A percentile compares a stretch with the other conserved stretches of the same genome.
Conservation (phyloP, 108 stramenopile species). For the Parietichytrium sp. region DNA sequence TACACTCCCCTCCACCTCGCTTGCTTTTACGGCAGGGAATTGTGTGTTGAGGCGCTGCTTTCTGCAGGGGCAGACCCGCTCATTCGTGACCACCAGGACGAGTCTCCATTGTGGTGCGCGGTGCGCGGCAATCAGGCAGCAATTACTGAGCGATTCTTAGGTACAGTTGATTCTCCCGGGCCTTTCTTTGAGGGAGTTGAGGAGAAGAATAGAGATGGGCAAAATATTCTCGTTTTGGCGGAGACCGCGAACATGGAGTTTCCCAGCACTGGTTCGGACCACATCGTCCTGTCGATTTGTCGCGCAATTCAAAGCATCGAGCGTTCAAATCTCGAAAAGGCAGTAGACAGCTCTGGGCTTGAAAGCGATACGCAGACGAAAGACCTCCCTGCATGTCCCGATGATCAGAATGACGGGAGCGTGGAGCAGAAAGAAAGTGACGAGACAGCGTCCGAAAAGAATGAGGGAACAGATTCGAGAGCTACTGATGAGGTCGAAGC, state of each 20-base stretch:
- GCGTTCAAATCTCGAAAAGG: no score
- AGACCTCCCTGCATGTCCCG: no score
- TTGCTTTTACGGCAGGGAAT: not conserved
- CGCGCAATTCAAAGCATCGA: no score
- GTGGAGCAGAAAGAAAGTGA: not conserved
- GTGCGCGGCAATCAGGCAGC: not conserved
- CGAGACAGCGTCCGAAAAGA: not conserved
- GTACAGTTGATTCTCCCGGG: not conserved
- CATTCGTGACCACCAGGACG: not conserved
- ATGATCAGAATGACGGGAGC: not conserved
- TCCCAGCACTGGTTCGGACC: not conserved
- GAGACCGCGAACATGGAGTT: not conserved
- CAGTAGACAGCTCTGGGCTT: no score
- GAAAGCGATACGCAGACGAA: no score
- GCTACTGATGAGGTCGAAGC: no score
- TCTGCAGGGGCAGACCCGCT: not conserved
- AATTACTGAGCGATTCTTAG: not conserved
- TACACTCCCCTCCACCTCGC: not conserved
- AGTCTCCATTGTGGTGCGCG: not conserved
- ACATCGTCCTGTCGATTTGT: not conserved
- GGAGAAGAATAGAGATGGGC: not conserved
- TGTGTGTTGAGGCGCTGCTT: not conserved
- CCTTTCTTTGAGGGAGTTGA: not conserved
- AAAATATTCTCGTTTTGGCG: not conserved
- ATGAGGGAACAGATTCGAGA: not conserved